Evolutionary conservation across 768 basidiomycete genomes (phyloP).

Genomic region (Termitomyces bulborhizus): DNA sequence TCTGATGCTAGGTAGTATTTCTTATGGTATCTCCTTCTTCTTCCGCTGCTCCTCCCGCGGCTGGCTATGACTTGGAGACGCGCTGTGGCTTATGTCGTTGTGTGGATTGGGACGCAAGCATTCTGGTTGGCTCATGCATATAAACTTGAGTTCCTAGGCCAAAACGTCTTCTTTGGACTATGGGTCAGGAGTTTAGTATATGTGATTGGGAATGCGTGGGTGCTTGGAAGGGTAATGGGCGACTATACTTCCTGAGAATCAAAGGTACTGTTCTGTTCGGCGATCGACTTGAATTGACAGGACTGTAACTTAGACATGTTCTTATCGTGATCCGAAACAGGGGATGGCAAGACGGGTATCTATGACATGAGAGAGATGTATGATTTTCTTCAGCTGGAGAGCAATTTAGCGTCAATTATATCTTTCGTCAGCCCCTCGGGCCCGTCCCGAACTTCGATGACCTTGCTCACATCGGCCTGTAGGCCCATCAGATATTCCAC

Average conservation of each 20-base stretch:
- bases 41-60: slow-evolving; percentile 75
- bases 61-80: slow-evolving; percentile 45
- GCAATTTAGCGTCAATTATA: slow-evolving; percentile 56
- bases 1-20: slow-evolving; percentile 64
- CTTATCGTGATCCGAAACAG: neutral
- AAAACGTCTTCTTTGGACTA: slow-evolving; percentile 63
- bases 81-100: slow-evolving; percentile 32
- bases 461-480: slow-evolving; percentile 72
- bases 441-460: slow-evolving; percentile 79
- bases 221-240: slow-evolving; percentile 60
- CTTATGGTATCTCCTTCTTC: slow-evolving; percentile 89
- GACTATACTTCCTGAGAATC: slow-evolving; percentile 8
- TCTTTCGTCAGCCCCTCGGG: slow-evolving; percentile 76
- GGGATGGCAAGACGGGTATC: slow-evolving; percentile 2
- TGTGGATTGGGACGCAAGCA: slow-evolving; percentile 79
- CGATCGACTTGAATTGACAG: neutral
- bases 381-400: slow-evolving; percentile 8
- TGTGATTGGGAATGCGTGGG: slow-evolving; percentile 73
- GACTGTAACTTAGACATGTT: neutral
- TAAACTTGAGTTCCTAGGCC: slow-evolving; percentile 80
- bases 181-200: slow-evolving; percentile 80
- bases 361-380: neutral
- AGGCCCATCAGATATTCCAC: neutral
- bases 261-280: slow-evolving; percentile 2
- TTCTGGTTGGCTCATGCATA: slow-evolving; percentile 92